A percentile compares a stretch with the other conserved stretches of the same genome.
Conservation (phyloP, 768 basidiomycete species). For the Lactarius indigo region DNA sequence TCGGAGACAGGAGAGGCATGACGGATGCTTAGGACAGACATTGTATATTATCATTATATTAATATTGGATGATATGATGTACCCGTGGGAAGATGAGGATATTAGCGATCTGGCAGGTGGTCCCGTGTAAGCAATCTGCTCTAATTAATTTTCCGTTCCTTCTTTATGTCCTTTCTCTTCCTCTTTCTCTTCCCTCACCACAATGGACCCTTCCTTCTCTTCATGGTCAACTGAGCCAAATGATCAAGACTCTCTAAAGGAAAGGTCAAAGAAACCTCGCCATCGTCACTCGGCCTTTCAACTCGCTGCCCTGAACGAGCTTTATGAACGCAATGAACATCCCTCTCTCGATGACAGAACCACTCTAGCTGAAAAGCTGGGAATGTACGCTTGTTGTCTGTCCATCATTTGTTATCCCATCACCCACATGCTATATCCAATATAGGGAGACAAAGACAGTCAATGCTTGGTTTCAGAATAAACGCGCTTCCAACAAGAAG, state of each 20-base stretch:
- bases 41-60: slow-evolving; percentile 10
- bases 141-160: slow-evolving; percentile 27
- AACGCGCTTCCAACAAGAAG: slow-evolving; percentile 80
- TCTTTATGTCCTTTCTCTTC: slow-evolving; percentile 18
- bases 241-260: slow-evolving; percentile 31
- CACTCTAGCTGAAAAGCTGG: slow-evolving; percentile 64
- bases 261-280: slow-evolving; percentile 69
- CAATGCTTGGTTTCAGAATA: slow-evolving; percentile 86
- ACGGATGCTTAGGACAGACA: neutral
- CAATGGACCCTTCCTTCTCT: slow-evolving; percentile 31
- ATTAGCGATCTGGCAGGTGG: slow-evolving; percentile 25
- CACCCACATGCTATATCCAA: slow-evolving; percentile 18
- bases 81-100: slow-evolving; percentile 25
- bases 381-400: slow-evolving; percentile 55
- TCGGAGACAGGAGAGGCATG: slow-evolving; percentile 21
- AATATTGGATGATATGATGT: slow-evolving; percentile 10
- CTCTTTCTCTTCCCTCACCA: slow-evolving; percentile 27
- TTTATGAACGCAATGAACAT: slow-evolving; percentile 74
- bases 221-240: slow-evolving; percentile 19
- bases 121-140: slow-evolving; percentile 25
- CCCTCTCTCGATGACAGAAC: slow-evolving; percentile 66
- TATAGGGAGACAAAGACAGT: slow-evolving; percentile 79
- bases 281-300: slow-evolving; percentile 73
- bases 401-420: slow-evolving; percentile 4
- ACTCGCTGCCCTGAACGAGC: slow-evolving; percentile 71